A percentile compares a stretch with the other conserved stretches of the same genome.
These are phyloP conservation scores for Nemania sp. DNA, from an alignment of 2,329 filamentous ascomycete species.

Conservation along the genomic window DNA sequence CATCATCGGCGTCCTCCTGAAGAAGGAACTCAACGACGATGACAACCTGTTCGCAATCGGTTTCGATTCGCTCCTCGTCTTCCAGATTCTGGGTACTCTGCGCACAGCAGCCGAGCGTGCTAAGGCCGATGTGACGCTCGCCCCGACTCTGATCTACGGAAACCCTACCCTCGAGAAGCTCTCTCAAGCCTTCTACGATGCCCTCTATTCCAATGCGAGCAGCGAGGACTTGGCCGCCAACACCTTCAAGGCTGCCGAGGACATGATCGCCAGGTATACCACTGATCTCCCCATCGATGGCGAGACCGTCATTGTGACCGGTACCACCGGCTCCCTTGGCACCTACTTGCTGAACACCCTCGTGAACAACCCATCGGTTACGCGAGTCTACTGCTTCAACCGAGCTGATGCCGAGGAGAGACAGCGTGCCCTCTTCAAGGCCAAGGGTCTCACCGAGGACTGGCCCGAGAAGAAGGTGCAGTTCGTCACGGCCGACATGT, in stretches of 20 bases:
- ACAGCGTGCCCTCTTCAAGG: slow-evolving; percentile 44
- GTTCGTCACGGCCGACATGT: slow-evolving; percentile 55
- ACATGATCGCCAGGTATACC: slow-evolving; percentile 35
- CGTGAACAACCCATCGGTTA: slow-evolving; percentile 39
- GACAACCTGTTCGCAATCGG: slow-evolving; percentile 38
- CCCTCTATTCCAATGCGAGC: slow-evolving; percentile 28
- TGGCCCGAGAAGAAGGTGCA: slow-evolving; percentile 46
- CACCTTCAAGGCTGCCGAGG: slow-evolving; percentile 30
- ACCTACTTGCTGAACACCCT: slow-evolving; percentile 50
- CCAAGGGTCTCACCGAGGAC: slow-evolving; percentile 45
- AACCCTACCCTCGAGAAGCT: slow-evolving; percentile 43
- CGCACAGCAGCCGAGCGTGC: slow-evolving; percentile 41
- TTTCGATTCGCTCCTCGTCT: slow-evolving; percentile 44
- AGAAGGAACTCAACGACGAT: slow-evolving; percentile 30
- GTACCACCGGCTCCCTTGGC: slow-evolving; percentile 53
- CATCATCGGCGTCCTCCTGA: slow-evolving; percentile 28
- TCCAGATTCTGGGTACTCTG: slow-evolving; percentile 43
- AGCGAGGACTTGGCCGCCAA: slow-evolving; percentile 20
- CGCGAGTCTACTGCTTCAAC: slow-evolving; percentile 54
- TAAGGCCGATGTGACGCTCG: slow-evolving; percentile 35
- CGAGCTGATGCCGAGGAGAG: slow-evolving; percentile 46
- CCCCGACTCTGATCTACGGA: slow-evolving; percentile 45
- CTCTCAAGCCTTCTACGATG: slow-evolving; percentile 39
- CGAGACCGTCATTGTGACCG: slow-evolving; percentile 50
- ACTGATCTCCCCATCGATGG: slow-evolving; percentile 33